These are phyloP conservation scores for Ophiocordyceps camponoti-rufipedis DNA, from an alignment of 2,329 filamentous ascomycete genomes.

Conservation along the genomic window DNA sequence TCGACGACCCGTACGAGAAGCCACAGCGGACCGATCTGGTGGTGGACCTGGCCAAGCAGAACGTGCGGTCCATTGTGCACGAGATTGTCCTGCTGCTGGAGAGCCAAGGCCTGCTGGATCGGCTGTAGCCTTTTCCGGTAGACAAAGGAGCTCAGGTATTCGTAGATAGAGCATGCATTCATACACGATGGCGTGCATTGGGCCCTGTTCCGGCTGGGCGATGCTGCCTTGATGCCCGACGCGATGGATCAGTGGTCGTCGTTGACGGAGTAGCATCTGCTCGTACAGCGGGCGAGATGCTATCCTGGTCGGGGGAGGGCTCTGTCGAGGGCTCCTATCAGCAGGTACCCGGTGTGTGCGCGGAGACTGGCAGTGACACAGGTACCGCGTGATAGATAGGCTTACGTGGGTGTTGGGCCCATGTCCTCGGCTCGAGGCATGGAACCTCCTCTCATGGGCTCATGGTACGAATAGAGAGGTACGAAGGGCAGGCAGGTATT, in stretches of 20 bases:
- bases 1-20: slow-evolving; percentile 89
- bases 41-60: slow-evolving; percentile 73
- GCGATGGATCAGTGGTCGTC: not conserved
- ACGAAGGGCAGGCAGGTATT: no score
- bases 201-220: not conserved
- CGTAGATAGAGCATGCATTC: no score
- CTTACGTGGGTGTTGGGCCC: not conserved
- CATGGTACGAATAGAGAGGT: no score
- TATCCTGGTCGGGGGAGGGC: not conserved
- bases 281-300: not conserved
- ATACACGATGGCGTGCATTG: not conserved
- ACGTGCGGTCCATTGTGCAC: slow-evolving; percentile 83
- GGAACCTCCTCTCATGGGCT: no score
- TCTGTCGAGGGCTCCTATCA: not conserved
- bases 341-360: not conserved
- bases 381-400: not conserved
- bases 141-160: not conserved
- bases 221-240: not conserved
- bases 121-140: slow-evolving; percentile 18
- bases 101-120: slow-evolving; percentile 73
- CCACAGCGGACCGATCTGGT: slow-evolving; percentile 67
- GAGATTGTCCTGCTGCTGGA: slow-evolving; percentile 90
- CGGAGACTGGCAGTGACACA: not conserved
- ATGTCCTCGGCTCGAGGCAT: not conserved
- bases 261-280: not conserved